These are phyloP conservation scores for Tympanopsis confertula DNA, from an alignment of 2,329 filamentous ascomycete species.

Conservation along the genomic window DNA sequence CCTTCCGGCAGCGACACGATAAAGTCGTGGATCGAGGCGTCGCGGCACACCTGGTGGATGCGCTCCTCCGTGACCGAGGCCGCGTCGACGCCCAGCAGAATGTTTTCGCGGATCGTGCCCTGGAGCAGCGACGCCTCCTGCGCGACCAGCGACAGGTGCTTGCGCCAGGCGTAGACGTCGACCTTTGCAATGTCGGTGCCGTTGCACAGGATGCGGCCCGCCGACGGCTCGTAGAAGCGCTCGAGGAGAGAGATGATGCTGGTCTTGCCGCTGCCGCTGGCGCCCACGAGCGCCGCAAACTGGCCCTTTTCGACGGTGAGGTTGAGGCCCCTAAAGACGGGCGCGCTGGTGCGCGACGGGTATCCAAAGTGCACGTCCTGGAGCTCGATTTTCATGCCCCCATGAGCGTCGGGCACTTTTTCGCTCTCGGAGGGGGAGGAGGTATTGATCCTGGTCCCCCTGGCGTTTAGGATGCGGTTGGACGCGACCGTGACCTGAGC, in stretches of 20 bases:
- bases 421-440: constrained; percentile 6
- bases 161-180: constrained; percentile 23
- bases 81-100: constrained; percentile 45
- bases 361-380: constrained; percentile 47
- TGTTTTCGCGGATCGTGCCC: constrained; percentile 46
- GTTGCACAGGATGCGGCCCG: constrained; percentile 55
- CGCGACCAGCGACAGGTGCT: constrained; percentile 26
- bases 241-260: constrained; percentile 57
- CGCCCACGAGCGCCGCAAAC: constrained; percentile 60
- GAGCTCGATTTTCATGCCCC: constrained; percentile 44
- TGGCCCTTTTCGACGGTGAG: constrained; percentile 57
- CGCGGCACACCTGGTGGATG: constrained; percentile 39
- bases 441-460: constrained; percentile 24
- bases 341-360: constrained; percentile 36
- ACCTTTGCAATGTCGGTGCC: constrained; percentile 43
- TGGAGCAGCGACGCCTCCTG: constrained; percentile 33
- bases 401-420: constrained; percentile 29
- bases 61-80: constrained; percentile 35
- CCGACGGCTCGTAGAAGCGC: constrained; percentile 58
- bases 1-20: constrained; percentile 55
- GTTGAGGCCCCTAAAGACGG: constrained; percentile 48
- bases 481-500: constrained; percentile 46
- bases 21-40: constrained; percentile 62
- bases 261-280: constrained; percentile 62
- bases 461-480: constrained; percentile 44